Evolutionary conservation across 768 basidiomycete genomes (phyloP), one percentile per base, ranked within the genome.

Genomic region (Mycena floridula): DNA sequence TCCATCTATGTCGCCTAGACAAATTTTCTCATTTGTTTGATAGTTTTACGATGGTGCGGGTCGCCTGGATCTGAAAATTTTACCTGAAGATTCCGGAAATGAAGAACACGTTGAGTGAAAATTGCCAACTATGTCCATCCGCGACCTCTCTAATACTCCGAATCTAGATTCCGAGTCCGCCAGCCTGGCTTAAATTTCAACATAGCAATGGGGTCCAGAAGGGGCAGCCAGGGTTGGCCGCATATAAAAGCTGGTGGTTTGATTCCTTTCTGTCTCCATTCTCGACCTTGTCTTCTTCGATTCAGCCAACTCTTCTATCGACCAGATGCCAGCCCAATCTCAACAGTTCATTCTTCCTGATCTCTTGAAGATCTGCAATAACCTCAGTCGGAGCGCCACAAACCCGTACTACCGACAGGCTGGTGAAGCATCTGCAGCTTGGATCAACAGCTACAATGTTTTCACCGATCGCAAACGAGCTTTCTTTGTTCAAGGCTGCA

Each of bases 401-500:
- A 83, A 81, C 56, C 76, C 79, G 24, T 62, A 77, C 59, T 80
- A 82, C 57, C 65, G 66, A 42, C 61, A 70, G 47, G 81, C 73
- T 21, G 72, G 74, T 6, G 69, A 73, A 2, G 76, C 75, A 50
- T 82, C 81, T 37, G 69, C 74, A 12, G 69, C 69, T 32, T 83
- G 82, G 81, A 72, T 82, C 47, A 74, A 80, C 54, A 70, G 72
- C 52, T 81, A 75, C 62, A 59, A 75, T 43, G 64, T 78, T 43
- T 76, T 84, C 59, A 71, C 70, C 42, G 74, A 78, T 59, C 66
- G 72, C 51, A 82, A 82, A 54, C 77, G 73, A 41, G 73, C 73
- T n/a, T 79, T 78, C 60, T 84, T 83, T 53, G 64, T 76, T 32
- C 73, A 76, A 57, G 77, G 78, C 3, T 72, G 70, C 45, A 79